Evolutionary conservation across 176 grass and related monocot species (phyloP), one percentile per base, ranked within the genome.

Genomic region (Urochloa ruziziensis): DNA sequence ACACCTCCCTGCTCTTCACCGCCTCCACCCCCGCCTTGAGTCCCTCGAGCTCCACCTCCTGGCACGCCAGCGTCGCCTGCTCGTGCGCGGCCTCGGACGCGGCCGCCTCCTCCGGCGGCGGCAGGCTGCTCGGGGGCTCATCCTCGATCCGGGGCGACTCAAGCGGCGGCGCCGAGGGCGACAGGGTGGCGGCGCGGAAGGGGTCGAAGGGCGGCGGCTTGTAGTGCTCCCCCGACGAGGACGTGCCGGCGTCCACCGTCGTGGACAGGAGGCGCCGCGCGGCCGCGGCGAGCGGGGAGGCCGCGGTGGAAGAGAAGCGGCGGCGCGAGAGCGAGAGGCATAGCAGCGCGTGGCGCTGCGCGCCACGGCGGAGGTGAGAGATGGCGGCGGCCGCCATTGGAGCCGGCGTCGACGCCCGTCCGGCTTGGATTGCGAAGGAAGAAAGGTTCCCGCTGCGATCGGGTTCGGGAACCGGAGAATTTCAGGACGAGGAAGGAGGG

Each of bases 181-280:
- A 51, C 34, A 91, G 80, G 46, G 56, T 71, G 87, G 82, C 59
- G 36, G 59, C 62, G 70, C 85, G 73, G 85, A 84, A 85, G n/a
- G 90, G 66, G 61, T 94, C 86, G 80, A 89, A 89, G 76, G 62
- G 77, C 32, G 80, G 84, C 27, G 83, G 74, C 68, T 94, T 91
- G 59, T 82, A 76, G 65, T 23, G 62, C 21, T 85, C 83, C 64
- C 83, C 65, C 57, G 72, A 57, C 2, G 80, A 51, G 53, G 85
- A 75, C 47, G 79, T n/a, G 23, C 42, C 40, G 29, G 86, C 44
- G 8, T 86, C 89, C 12, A 32, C 70, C 46, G 83, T 78, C 21
- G 92, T 84, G 65, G 89, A 94, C 76, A 83, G 62, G 48, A 83
- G 79, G 66, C 47, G 82, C 62, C 67, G 91, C 32, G 84, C 80